Evolutionary conservation across 306 rosid species (phyloP).

Genomic region (Quercus ilex): DNA sequence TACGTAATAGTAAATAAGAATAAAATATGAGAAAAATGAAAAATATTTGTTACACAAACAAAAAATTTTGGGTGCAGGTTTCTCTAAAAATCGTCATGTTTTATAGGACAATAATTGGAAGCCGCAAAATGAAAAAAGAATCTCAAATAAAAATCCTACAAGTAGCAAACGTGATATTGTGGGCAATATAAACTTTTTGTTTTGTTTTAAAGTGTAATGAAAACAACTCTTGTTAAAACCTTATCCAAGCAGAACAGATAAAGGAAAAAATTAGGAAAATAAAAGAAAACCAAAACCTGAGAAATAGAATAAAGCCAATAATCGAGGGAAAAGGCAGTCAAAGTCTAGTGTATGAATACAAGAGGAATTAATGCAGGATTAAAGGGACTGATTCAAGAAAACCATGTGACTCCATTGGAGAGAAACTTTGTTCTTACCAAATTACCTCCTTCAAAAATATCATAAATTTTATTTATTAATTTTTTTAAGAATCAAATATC

Average conservation of each 20-base stretch:
- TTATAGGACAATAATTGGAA: conserved; percentile 6
- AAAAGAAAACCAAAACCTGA: background rate
- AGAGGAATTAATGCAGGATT: conserved; percentile 56
- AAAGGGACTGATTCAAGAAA: conserved; percentile 27
- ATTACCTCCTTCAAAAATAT: background rate
- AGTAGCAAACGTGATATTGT: conserved; percentile 9
- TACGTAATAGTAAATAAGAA: too few species aligned
- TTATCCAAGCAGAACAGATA: conserved; percentile 11
- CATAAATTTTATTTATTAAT: background rate
- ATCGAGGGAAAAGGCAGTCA: conserved; percentile 30
- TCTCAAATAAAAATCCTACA: too few species aligned
- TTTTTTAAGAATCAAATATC: too few species aligned
- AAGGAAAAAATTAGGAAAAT: background rate
- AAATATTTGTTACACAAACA: background rate
- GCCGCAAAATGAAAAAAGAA: background rate
- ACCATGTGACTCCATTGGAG: conserved; percentile 37
- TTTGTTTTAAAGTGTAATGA: conserved; percentile 13
- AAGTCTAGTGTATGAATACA: conserved; percentile 39
- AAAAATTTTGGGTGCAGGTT: background rate
- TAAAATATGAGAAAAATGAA: background rate
- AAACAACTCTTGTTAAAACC: conserved; percentile 17
- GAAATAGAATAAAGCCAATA: conserved; percentile 7
- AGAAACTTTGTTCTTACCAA: background rate
- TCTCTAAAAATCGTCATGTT: background rate
- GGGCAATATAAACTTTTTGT: background rate